Evolutionary conservation across 2,329 filamentous ascomycete genomes (phyloP).

Genomic region (Claviceps africana): DNA sequence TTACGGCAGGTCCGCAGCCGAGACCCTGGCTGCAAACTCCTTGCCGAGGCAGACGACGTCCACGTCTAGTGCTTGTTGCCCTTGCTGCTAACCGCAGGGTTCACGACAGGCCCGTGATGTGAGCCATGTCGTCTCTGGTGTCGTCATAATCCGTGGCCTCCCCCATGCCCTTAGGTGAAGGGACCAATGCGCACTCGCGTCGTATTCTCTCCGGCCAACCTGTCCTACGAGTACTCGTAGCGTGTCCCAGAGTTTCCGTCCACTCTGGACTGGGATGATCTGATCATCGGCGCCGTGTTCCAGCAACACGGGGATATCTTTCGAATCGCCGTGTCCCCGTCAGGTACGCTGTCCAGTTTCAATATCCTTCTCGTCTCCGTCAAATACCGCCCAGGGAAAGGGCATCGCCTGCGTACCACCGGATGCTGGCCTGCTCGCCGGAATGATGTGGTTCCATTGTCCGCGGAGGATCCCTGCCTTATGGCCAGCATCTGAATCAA

Average conservation of each 20-base stretch:
- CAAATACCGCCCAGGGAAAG: conserved; percentile 22
- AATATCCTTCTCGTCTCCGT: conserved; percentile 22
- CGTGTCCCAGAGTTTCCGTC: conserved; percentile 19
- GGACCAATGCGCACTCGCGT: conserved; percentile 29
- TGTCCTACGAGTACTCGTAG: conserved; percentile 23
- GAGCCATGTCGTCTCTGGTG: not conserved
- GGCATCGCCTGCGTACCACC: conserved; percentile 19
- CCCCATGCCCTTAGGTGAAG: conserved; percentile 27
- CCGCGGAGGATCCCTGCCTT: conserved; percentile 23
- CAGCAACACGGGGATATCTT: conserved; percentile 30
- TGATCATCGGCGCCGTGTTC: conserved; percentile 32
- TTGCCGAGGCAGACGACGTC: too few species aligned
- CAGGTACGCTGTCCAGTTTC: conserved; percentile 12
- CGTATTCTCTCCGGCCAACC: conserved; percentile 28
- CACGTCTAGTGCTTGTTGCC: not conserved
- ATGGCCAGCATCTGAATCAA: conserved; percentile 19
- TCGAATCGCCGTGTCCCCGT: conserved; percentile 18
- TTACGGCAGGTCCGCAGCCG: not conserved
- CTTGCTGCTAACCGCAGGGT: not conserved
- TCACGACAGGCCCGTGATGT: not conserved
- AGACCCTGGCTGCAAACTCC: not conserved
- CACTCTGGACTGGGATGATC: conserved; percentile 23
- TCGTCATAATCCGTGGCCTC: conserved; percentile 20
- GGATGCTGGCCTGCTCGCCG: not conserved
- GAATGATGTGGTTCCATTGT: conserved; percentile 22